Evolutionary conservation across 495 filamentous ascomycete species (phyloP).

Genomic region (Trichoderma reesei): DNA sequence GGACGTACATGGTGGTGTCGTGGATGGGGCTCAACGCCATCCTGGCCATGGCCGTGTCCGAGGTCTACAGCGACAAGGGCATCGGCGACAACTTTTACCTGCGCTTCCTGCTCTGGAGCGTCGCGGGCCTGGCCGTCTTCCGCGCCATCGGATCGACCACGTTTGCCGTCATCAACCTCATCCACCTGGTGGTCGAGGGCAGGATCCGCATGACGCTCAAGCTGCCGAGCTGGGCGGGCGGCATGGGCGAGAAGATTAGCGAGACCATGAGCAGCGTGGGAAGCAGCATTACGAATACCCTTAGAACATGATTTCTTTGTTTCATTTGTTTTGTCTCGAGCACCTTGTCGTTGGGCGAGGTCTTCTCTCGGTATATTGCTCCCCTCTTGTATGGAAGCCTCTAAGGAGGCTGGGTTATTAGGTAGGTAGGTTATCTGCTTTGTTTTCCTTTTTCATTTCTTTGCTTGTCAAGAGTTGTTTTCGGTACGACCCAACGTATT

Average conservation of each 20-base stretch:
- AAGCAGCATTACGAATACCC: slow-evolving; percentile 21
- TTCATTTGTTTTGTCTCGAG: neutral
- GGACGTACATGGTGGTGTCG: slow-evolving; percentile 95
- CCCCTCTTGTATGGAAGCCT: neutral
- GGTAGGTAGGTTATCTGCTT: neutral
- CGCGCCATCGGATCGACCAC: slow-evolving; percentile 70
- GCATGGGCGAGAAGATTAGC: slow-evolving; percentile 29
- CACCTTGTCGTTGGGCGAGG: no score
- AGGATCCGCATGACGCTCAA: slow-evolving; percentile 54
- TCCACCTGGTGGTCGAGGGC: slow-evolving; percentile 81
- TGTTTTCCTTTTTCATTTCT: no score
- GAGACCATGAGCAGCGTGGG: slow-evolving; percentile 32
- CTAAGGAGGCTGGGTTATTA: neutral
- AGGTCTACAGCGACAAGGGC: slow-evolving; percentile 61
- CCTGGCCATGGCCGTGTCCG: slow-evolving; percentile 87
- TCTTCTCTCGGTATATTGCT: no score
- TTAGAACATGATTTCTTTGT: slow-evolving; percentile 3
- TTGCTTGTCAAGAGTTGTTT: no score
- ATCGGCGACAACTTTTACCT: slow-evolving; percentile 84
- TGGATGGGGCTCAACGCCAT: slow-evolving; percentile 93
- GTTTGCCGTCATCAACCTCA: slow-evolving; percentile 69
- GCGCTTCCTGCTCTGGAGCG: slow-evolving; percentile 84
- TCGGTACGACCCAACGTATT: no score
- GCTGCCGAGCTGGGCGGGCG: slow-evolving; percentile 40
- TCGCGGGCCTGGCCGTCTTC: slow-evolving; percentile 77